phyloP scores from a whole-genome alignment of 176 grass and related monocot species.

The Raddia guianensis region DNA sequence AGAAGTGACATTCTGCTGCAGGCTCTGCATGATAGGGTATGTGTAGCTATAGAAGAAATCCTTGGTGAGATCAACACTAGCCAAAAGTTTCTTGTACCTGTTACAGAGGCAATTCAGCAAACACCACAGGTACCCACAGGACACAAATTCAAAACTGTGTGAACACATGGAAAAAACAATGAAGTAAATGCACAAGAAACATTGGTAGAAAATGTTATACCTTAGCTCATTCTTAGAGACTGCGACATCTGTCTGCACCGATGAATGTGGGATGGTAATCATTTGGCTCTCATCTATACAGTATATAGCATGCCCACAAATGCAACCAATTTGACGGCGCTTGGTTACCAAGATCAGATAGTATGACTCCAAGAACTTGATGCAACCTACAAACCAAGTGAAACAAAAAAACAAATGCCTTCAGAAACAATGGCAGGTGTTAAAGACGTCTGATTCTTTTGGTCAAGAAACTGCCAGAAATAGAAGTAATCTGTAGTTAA shows the following conservation, averaged over 20 bases:
- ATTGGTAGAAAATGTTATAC: constrained; percentile 41
- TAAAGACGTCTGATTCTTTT: not conserved
- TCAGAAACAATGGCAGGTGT: not conserved
- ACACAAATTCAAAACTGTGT: constrained; percentile 11
- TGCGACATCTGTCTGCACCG: constrained; percentile 84
- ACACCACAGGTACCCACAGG: not conserved
- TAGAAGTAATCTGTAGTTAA: not conserved
- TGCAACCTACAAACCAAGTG: constrained; percentile 63
- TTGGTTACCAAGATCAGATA: constrained; percentile 96
- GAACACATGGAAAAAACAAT: not conserved
- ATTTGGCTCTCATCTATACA: constrained; percentile 91
- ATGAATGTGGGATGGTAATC: constrained; percentile 79
- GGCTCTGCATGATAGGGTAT: constrained; percentile 90
- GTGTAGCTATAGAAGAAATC: constrained; percentile 99
- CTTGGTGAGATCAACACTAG: constrained; percentile 89
- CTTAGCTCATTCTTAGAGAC: constrained; percentile 87
- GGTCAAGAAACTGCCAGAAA: not conserved
- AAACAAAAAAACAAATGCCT: constrained; percentile 17
- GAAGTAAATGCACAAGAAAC: constrained; percentile 9
- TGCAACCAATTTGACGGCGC: constrained; percentile 80
- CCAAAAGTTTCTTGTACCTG: constrained; percentile 97
- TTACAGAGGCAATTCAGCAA: constrained; percentile 27
- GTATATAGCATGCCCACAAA: constrained; percentile 91
- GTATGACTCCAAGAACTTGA: constrained; percentile 95
- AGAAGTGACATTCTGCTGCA: constrained; percentile 79